These are phyloP conservation scores for Schwanniomyces pseudopolymorphus DNA, from an alignment of 805 yeast species.

Conservation along the genomic window DNA sequence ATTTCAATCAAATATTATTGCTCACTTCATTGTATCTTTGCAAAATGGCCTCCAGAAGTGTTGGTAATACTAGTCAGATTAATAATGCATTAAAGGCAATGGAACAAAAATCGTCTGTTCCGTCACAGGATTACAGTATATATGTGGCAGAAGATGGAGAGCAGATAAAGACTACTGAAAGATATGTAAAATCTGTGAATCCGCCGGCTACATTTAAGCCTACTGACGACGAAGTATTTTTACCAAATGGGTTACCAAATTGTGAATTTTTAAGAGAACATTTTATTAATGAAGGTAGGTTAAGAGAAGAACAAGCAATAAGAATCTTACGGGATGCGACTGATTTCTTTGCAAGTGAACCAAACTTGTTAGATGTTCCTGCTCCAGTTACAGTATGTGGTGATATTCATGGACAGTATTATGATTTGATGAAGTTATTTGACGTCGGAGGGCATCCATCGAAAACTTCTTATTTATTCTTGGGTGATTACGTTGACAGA, in stretches of 20 bases:
- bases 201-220: slow-evolving; percentile 71
- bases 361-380: slow-evolving; percentile 75
- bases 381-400: slow-evolving; percentile 97
- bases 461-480: slow-evolving; percentile 71
- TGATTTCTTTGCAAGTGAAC: slow-evolving; percentile 61
- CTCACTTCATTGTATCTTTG: background rate
- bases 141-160: slow-evolving; percentile 61
- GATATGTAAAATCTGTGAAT: slow-evolving; percentile 55
- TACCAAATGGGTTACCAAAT: slow-evolving; percentile 65
- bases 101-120: slow-evolving; percentile 35
- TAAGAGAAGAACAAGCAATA: slow-evolving; percentile 67
- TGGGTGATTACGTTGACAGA: slow-evolving; percentile 95
- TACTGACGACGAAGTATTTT: slow-evolving; percentile 65
- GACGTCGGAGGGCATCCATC: slow-evolving; percentile 92
- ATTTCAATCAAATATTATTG: background rate
- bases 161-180: slow-evolving; percentile 51
- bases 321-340: slow-evolving; percentile 68
- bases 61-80: slow-evolving; percentile 36
- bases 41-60: slow-evolving; percentile 2
- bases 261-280: slow-evolving; percentile 69
- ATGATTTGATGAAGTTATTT: slow-evolving; percentile 83
- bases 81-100: slow-evolving; percentile 66
- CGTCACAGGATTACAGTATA: slow-evolving; percentile 40
- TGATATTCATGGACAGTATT: slow-evolving; percentile 95
- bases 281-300: slow-evolving; percentile 77